Evolutionary conservation across 179 eudicot genomes (phyloP).

Genomic region (Silene vulgaris): DNA sequence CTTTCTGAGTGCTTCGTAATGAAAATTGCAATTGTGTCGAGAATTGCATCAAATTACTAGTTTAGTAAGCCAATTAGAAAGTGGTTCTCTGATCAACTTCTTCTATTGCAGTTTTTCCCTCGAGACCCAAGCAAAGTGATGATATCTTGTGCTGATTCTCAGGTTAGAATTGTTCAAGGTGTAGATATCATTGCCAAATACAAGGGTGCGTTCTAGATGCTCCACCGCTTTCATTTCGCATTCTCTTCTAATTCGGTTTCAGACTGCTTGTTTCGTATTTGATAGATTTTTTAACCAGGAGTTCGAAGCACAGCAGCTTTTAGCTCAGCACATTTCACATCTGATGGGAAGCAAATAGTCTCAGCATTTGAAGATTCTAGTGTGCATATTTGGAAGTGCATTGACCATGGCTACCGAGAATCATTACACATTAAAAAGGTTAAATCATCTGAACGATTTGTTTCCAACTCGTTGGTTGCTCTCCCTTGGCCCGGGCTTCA

Average conservation of each 20-base stretch:
- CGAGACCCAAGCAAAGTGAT: conserved; percentile 65
- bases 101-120: conserved; percentile 54
- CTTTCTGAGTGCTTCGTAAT: too few species aligned
- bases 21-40: too few species aligned
- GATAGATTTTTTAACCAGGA: background rate
- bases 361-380: conserved; percentile 61
- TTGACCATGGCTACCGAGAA: conserved; percentile 23
- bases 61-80: too few species aligned
- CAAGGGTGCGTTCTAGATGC: conserved; percentile 41
- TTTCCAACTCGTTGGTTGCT: conserved; percentile 54
- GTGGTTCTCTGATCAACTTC: conserved; percentile 12
- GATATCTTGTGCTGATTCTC: conserved; percentile 84
- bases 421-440: conserved; percentile 31
- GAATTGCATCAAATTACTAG: too few species aligned
- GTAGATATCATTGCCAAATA: conserved; percentile 60
- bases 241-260: background rate
- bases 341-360: conserved; percentile 60
- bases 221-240: background rate
- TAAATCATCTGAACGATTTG: conserved; percentile 54
- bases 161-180: conserved; percentile 64
- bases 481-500: conserved; percentile 67
- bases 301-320: conserved; percentile 37
- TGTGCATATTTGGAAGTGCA: conserved; percentile 57
- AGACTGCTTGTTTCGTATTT: background rate
- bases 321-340: conserved; percentile 47